phyloP scores from a whole-genome alignment of 192 early-diverging fungal genomes.

The Rhizoclosmatium sp. region DNA sequence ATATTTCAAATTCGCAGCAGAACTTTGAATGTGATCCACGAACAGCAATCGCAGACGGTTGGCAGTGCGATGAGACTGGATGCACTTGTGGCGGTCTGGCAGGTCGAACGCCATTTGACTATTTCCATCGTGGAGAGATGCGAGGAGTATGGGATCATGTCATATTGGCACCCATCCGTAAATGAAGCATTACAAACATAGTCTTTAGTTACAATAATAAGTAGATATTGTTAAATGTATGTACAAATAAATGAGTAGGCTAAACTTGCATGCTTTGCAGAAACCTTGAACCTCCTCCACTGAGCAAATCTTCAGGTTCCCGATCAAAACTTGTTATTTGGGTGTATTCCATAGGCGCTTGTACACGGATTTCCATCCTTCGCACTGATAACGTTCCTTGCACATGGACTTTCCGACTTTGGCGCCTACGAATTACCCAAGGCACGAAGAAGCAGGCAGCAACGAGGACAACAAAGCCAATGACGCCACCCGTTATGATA shows the following conservation, averaged over 20 bases:
- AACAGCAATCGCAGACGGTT: not conserved
- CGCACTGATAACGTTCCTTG: not conserved
- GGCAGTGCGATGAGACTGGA: not conserved
- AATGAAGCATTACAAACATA: not conserved
- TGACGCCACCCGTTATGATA: not conserved
- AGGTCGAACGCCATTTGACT: not conserved
- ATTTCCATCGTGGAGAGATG: not conserved
- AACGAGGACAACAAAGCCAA: not conserved
- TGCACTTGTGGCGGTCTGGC: not conserved
- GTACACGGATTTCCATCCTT: not conserved
- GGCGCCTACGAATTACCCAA: not conserved
- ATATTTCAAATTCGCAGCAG: not conserved
- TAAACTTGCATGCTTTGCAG: not conserved
- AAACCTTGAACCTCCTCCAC: not conserved
- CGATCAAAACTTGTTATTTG: not conserved
- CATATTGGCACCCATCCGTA: not conserved
- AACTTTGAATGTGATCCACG: not conserved
- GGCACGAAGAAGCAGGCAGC: not conserved
- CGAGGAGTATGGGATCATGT: not conserved
- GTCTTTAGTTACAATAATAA: not conserved
- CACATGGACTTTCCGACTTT: not conserved
- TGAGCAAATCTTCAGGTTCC: not conserved
- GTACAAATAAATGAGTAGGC: not conserved
- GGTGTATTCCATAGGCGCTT: not conserved
- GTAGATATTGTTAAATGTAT: not conserved